Evolutionary conservation across 768 basidiomycete species (phyloP), one percentile per base, ranked within the genome.

Genomic region (Trametes cingulata): DNA sequence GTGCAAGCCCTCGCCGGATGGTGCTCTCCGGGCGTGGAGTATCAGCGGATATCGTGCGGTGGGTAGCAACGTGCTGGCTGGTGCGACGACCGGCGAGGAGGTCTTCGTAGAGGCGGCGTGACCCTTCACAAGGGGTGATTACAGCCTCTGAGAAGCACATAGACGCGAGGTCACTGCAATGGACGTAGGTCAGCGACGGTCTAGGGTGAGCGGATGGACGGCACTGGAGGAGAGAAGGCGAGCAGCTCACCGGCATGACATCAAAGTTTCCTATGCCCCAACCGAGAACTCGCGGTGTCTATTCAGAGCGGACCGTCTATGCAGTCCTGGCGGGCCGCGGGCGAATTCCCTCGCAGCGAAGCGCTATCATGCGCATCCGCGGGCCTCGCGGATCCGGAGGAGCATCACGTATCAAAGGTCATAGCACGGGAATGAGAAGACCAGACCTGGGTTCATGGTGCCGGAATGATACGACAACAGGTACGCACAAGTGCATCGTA

Each of bases 231-330:
- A 47, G 43, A 60, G 58, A 53, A 60, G 51, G 10, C 6, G 50
- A 46, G 41, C 12, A 13, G 45, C 57, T n/a, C 10, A 58, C 58
- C 58, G 51, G 51, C 58, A 60, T 60, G 58, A 60, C 58, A 60
- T 60, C 58, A 60, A 60, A 45, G 20, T 42, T 20, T 52, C 24
- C 35, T 47, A 41, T 37, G 25, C 25, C 52, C 58, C 14, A 19
- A 47, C 33, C 19, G 25, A 60, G 58, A 52, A 52, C 19, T 14
- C 29, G 37, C 58, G 51, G 58, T 17, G 36, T 48, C 19, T 52
- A 29, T 60, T 45, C 52, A 33, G 10, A 33, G 29, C 52, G 42
- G 42, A 24, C 58, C 45, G 53, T 33, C 22, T 25, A 17, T 43
- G 33, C 24, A 36, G 14, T 15, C 6, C 5, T 47, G 14, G 39